Percentiles rank a stretch among this genome's conserved stretches.
Evolutionary conservation across 2,329 filamentous ascomycete genomes (phyloP).

Genomic region (Hymenoscyphus infarciens): DNA sequence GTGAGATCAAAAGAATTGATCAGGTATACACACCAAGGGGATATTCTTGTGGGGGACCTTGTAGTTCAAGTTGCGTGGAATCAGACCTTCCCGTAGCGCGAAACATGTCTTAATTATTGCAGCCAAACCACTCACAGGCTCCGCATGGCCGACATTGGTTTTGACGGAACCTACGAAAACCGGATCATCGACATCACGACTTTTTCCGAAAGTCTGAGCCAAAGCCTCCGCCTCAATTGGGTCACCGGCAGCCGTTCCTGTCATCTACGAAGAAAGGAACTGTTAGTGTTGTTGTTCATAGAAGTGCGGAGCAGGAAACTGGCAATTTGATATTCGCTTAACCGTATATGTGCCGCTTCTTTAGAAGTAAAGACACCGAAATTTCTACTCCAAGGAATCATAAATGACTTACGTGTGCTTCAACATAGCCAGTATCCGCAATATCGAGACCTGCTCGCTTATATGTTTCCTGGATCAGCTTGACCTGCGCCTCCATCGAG

Average conservation of each 20-base stretch:
- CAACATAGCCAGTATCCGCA: slow-evolving; percentile 38
- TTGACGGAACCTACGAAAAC: slow-evolving; percentile 30
- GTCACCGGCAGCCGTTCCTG: slow-evolving; percentile 17
- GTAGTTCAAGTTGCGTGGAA: slow-evolving; percentile 21
- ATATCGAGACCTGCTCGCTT: background rate
- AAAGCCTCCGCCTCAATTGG: slow-evolving; percentile 17
- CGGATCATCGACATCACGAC: background rate
- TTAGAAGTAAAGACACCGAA: no score
- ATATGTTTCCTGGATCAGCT: slow-evolving; percentile 13
- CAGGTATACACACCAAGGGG: background rate
- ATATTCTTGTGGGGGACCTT: background rate
- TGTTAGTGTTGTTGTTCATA: no score
- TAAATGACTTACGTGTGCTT: slow-evolving; percentile 36
- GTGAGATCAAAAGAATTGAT: no score
- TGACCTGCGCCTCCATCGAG: slow-evolving; percentile 41
- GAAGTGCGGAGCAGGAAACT: no score
- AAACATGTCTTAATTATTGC: slow-evolving; percentile 43
- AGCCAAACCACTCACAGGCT: slow-evolving; percentile 42
- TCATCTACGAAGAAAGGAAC: slow-evolving; percentile 5
- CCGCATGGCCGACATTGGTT: slow-evolving; percentile 43
- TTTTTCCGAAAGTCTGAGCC: slow-evolving; percentile 13
- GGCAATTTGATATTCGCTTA: no score
- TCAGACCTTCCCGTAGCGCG: slow-evolving; percentile 28
- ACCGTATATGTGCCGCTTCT: no score
- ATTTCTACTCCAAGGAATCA: no score